A percentile compares a stretch with the other conserved stretches of the same genome.
These are phyloP conservation scores for Diophrys sp. DNA, from an alignment of 73 alveolate species.

Conservation along the genomic window DNA sequence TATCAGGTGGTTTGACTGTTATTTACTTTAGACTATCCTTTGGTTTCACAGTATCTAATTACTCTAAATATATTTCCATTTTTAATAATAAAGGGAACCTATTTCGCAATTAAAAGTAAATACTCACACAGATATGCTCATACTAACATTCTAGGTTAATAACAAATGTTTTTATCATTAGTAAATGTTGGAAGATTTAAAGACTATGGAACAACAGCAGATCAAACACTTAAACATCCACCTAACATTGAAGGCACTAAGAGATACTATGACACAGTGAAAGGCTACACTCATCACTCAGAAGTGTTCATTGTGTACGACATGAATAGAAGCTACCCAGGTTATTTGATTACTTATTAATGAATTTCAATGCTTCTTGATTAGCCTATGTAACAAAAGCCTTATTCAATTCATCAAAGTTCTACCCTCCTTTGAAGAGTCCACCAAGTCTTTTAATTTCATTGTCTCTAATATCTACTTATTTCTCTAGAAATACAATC, in stretches of 20 bases:
- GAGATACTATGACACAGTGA: constrained; percentile 23
- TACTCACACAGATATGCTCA: constrained; percentile 21
- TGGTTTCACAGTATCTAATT: too few relatives aligned
- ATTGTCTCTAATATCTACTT: constrained; percentile 26
- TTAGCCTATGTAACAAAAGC: background rate
- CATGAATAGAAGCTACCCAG: constrained; percentile 40
- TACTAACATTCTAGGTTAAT: background rate
- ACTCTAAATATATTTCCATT: too few relatives aligned
- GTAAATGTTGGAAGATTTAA: constrained; percentile 24
- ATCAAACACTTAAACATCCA: constrained; percentile 24
- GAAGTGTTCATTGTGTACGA: constrained; percentile 34
- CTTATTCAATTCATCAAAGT: constrained; percentile 17
- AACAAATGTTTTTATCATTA: constrained; percentile 23
- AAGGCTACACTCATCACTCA: constrained; percentile 23
- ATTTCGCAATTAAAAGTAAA: constrained; percentile 28
- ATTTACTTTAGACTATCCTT: background rate
- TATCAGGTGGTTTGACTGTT: background rate
- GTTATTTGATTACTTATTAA: constrained; percentile 36
- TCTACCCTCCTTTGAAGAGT: constrained; percentile 53
- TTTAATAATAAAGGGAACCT: constrained; percentile 11
- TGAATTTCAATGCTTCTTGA: background rate
- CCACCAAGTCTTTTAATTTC: constrained; percentile 44
- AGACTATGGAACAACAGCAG: background rate
- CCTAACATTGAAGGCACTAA: background rate
- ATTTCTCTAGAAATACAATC: background rate